A percentile compares a stretch with the other conserved stretches of the same genome.
Evolutionary conservation across 257 asterid species (phyloP).

Genomic region (Solanum bulbocastanum): DNA sequence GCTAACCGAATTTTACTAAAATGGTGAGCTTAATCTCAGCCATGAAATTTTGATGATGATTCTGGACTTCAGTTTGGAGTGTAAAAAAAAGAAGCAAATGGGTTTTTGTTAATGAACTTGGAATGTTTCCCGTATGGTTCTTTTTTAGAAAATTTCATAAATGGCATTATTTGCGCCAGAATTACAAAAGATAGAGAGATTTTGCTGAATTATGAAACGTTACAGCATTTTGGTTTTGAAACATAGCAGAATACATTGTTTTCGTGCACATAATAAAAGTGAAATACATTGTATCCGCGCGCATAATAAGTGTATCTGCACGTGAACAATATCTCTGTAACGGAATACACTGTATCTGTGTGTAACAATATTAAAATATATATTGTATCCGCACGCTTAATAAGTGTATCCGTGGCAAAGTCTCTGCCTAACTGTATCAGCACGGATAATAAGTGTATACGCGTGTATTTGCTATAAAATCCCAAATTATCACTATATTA

Average conservation of each 20-base stretch:
- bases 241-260: neutral
- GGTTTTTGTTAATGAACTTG: neutral
- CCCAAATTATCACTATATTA: neutral
- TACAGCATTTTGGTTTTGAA: neutral
- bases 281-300: neutral
- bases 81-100: neutral
- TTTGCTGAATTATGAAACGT: neutral
- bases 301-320: neutral
- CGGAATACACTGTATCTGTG: neutral
- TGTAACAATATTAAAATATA: neutral
- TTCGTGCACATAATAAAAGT: neutral
- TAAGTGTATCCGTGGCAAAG: neutral
- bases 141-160: neutral
- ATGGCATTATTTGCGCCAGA: neutral
- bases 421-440: neutral
- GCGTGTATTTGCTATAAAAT: neutral
- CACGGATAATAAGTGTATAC: neutral
- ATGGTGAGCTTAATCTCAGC: neutral
- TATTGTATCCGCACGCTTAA: neutral
- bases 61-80: neutral
- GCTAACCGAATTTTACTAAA: neutral
- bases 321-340: neutral
- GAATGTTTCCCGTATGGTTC: neutral
- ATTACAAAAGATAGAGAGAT: neutral
- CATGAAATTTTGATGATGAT: neutral